phyloP scores from a whole-genome alignment of 2,329 filamentous ascomycete genomes.

The Seiridium unicorne region DNA sequence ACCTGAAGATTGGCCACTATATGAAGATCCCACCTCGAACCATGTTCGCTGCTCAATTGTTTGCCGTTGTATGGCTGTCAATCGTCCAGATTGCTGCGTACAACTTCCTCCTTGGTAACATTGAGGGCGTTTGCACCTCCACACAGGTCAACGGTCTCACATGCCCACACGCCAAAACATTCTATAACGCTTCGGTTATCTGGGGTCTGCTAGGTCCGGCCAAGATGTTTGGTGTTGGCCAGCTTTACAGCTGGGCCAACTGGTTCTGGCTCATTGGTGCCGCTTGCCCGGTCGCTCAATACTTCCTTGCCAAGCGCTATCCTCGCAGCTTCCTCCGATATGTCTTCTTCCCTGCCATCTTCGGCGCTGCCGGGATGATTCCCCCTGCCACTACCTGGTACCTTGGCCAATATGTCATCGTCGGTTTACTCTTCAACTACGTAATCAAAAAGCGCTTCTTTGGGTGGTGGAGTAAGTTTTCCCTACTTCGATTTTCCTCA shows the following conservation, averaged over 20 bases:
- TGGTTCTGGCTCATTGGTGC: conserved; percentile 57
- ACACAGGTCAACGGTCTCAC: conserved; percentile 49
- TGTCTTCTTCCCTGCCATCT: conserved; percentile 52
- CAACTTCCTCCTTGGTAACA: conserved; percentile 42
- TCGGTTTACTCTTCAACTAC: conserved; percentile 56
- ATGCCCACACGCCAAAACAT: conserved; percentile 56
- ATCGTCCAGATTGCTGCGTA: conserved; percentile 35
- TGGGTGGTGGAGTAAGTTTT: conserved; percentile 50
- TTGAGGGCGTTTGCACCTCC: conserved; percentile 49
- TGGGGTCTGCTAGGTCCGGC: conserved; percentile 60
- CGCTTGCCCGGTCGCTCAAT: conserved; percentile 46
- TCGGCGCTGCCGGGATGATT: conserved; percentile 47
- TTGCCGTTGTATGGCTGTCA: conserved; percentile 38
- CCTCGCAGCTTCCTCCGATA: conserved; percentile 46
- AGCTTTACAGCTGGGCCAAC: conserved; percentile 48
- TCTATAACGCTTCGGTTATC: conserved; percentile 59
- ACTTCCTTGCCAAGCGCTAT: conserved; percentile 43
- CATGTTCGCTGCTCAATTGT: conserved; percentile 44
- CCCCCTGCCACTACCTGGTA: conserved; percentile 56
- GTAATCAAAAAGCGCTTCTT: conserved; percentile 46
- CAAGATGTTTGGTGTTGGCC: conserved; percentile 46
- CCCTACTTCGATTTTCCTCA: neutral
- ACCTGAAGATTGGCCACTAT: conserved; percentile 52
- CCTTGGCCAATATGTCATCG: conserved; percentile 52
- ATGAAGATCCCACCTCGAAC: conserved; percentile 52